These are phyloP conservation scores for Naganishia sp. DNA, from an alignment of 1,284 basidiomycete genomes.

Conservation along the genomic window DNA sequence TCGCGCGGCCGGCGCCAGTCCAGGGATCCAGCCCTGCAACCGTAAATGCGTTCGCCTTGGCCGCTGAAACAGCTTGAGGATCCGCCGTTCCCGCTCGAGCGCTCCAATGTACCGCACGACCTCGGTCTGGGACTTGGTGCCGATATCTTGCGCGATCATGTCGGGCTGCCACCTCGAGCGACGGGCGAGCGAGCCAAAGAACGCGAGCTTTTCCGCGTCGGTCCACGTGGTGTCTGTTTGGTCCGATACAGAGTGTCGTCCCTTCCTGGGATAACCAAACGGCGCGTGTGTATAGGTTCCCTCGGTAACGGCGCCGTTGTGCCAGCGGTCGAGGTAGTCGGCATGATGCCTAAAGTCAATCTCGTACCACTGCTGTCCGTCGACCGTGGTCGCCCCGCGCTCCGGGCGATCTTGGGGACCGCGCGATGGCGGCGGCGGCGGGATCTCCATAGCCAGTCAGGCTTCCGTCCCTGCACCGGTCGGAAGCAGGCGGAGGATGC, in stretches of 20 bases:
- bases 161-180: conserved; percentile 71
- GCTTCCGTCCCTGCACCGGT: no score
- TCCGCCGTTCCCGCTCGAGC: conserved; percentile 47
- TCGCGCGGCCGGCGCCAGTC: conserved; percentile 43
- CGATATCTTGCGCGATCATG: conserved; percentile 65
- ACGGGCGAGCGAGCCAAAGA: conserved; percentile 67
- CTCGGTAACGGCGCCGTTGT: conserved; percentile 8
- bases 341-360: conserved; percentile 7
- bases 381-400: no score
- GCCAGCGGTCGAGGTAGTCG: conserved; percentile 11
- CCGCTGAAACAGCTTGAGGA: conserved; percentile 30
- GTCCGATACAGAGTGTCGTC: background rate
- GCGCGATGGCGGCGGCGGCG: background rate
- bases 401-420: background rate
- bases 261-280: background rate
- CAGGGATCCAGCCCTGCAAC: conserved; percentile 34
- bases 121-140: conserved; percentile 63
- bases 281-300: background rate
- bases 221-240: conserved; percentile 60
- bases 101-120: conserved; percentile 64
- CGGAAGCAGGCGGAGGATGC: no score
- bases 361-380: conserved; percentile 1
- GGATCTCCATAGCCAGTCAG: background rate
- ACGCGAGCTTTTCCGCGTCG: conserved; percentile 63
- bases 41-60: conserved; percentile 44